Conservation (phyloP, 495 filamentous ascomycete genomes). For the Talaromyces ruber region DNA sequence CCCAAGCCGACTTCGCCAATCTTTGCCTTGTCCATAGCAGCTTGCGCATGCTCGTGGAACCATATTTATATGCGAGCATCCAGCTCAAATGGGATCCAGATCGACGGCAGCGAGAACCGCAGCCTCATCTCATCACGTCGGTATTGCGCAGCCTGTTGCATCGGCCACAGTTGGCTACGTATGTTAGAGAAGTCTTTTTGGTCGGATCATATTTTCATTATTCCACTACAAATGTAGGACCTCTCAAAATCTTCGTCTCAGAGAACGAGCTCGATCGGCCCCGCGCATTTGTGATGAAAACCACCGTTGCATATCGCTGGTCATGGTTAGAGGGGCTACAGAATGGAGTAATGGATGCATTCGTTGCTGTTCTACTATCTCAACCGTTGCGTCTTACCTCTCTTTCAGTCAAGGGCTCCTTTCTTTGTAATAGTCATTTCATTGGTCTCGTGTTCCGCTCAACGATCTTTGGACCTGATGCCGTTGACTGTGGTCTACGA, state of each 20-base stretch:
- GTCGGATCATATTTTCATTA: conserved; percentile 3
- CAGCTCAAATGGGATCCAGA: conserved; percentile 10
- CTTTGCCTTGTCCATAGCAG: conserved; percentile 10
- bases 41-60: conserved; percentile 9
- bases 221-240: background rate
- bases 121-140: conserved; percentile 9
- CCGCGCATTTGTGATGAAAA: conserved; percentile 8
- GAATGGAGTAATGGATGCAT: conserved; percentile 11
- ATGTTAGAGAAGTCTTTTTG: conserved; percentile 9
- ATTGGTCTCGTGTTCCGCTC: conserved; percentile 12
- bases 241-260: conserved; percentile 3
- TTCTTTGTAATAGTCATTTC: conserved; percentile 9
- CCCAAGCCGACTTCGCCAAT: background rate
- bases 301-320: conserved; percentile 9
- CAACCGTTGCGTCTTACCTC: conserved; percentile 8
- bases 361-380: conserved; percentile 13
- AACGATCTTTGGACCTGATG: conserved; percentile 10
- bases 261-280: conserved; percentile 7
- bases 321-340: conserved; percentile 12
- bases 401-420: conserved; percentile 9
- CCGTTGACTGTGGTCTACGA: conserved; percentile 1
- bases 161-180: conserved; percentile 13
- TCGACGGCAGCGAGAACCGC: background rate
- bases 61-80: conserved; percentile 13
- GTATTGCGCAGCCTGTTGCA: conserved; percentile 11